Evolutionary conservation across 495 filamentous ascomycete species (phyloP).

Genomic region (Cryomyces minteri): DNA sequence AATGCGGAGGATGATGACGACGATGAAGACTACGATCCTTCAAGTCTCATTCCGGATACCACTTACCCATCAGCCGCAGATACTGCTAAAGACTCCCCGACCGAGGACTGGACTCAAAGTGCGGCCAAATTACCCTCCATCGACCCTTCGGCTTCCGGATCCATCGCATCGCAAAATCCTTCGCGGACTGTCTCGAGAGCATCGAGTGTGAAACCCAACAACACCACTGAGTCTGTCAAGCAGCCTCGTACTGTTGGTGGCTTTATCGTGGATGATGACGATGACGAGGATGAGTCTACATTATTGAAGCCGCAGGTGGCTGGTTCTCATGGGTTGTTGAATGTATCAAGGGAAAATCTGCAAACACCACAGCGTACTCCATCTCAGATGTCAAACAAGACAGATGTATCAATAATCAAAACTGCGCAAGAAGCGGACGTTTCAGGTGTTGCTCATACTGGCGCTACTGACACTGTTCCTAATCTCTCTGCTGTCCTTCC

Average conservation of each 20-base stretch:
- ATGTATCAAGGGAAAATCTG: slow-evolving; percentile 7
- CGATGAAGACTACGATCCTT: slow-evolving; percentile 24
- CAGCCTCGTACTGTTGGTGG: slow-evolving; percentile 60
- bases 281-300: slow-evolving; percentile 33
- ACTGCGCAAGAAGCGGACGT: slow-evolving; percentile 33
- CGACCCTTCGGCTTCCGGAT: neutral
- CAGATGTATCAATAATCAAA: slow-evolving; percentile 39
- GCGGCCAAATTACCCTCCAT: neutral
- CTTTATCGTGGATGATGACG: slow-evolving; percentile 54
- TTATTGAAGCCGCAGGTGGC: slow-evolving; percentile 10
- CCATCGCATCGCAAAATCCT: neutral
- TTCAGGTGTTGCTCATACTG: slow-evolving; percentile 34
- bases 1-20: slow-evolving; percentile 9
- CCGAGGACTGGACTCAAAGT: no score
- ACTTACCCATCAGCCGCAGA: neutral
- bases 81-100: neutral
- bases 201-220: neutral
- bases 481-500: slow-evolving; percentile 24
- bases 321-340: slow-evolving; percentile 15
- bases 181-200: neutral
- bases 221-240: slow-evolving; percentile 1
- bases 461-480: slow-evolving; percentile 23
- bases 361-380: slow-evolving; percentile 26
- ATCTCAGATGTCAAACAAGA: slow-evolving; percentile 28
- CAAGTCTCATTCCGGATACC: slow-evolving; percentile 6